A percentile compares a stretch with the other conserved stretches of the same genome.
Conservation (phyloP, 2,329 filamentous ascomycete genomes). For the Conoideocrella luteorostrata region DNA sequence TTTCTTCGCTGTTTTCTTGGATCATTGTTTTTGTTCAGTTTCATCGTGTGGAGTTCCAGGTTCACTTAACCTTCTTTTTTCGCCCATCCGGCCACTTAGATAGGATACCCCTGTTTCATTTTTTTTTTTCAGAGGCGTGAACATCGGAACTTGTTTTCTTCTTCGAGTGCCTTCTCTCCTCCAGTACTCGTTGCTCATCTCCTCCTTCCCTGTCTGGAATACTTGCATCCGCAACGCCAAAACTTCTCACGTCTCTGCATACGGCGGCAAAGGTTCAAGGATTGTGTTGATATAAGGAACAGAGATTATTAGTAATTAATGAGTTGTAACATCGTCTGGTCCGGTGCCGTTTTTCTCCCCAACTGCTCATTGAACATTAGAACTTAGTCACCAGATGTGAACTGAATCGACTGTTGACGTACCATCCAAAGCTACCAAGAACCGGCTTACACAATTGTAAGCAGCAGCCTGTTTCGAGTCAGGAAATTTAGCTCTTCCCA, state of each 20-base stretch:
- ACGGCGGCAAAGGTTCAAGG: background rate
- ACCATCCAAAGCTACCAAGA: constrained; percentile 76
- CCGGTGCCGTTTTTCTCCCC: constrained; percentile 51
- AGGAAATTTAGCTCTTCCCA: background rate
- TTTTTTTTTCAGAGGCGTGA: constrained; percentile 3
- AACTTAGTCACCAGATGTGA: background rate
- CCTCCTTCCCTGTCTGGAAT: constrained; percentile 6
- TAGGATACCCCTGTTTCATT: constrained; percentile 33
- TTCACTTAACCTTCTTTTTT: constrained; percentile 14
- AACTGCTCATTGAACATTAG: constrained; percentile 31
- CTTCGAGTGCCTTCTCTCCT: too few species aligned
- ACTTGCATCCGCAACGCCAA: background rate
- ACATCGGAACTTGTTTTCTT: too few species aligned
- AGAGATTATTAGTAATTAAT: too few species aligned
- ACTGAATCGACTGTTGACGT: constrained; percentile 24
- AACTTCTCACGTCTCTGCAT: background rate
- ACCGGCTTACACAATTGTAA: constrained; percentile 82
- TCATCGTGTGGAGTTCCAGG: constrained; percentile 12
- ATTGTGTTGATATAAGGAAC: too few species aligned
- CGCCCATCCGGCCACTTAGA: constrained; percentile 21
- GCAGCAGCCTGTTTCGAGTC: constrained; percentile 43
- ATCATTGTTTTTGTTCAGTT: background rate
- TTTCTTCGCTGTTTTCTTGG: background rate
- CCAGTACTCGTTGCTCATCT: too few species aligned
- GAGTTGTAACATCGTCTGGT: constrained; percentile 33